Percentiles rank a stretch among this genome's conserved stretches.
Conservation (phyloP, 139 green algal species). For the Yamagishiella unicocca region DNA sequence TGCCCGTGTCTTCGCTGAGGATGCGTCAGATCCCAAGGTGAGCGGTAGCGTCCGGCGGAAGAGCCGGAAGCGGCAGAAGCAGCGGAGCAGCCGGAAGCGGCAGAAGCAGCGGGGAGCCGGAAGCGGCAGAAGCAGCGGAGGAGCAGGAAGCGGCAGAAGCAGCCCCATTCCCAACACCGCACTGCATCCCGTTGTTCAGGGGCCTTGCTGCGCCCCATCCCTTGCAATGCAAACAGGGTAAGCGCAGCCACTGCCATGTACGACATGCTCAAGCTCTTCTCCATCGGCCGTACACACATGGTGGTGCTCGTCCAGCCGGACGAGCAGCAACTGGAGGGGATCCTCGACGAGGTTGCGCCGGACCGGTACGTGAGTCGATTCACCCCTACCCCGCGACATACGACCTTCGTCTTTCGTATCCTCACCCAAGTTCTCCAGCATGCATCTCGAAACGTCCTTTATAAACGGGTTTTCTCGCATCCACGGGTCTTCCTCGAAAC, state of each 20-base stretch:
- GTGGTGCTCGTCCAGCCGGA: conserved; percentile 76
- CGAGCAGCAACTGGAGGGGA: conserved; percentile 40
- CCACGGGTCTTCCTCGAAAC: neutral
- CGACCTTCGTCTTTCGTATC: too few relatives aligned
- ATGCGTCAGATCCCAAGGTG: conserved; percentile 56
- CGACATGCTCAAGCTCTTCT: conserved; percentile 92
- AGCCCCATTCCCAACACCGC: too few relatives aligned
- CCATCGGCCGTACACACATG: conserved; percentile 88
- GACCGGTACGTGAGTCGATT: conserved; percentile 23
- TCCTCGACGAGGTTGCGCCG: conserved; percentile 40
- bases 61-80: neutral
- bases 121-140: too few relatives aligned
- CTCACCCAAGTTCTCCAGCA: too few relatives aligned
- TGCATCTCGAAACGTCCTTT: too few relatives aligned
- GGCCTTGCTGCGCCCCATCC: neutral
- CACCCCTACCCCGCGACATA: too few relatives aligned
- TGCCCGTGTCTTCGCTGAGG: conserved; percentile 27
- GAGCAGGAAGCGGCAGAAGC: too few relatives aligned
- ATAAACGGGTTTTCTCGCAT: neutral
- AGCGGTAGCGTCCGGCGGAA: neutral
- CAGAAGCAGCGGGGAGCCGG: too few relatives aligned
- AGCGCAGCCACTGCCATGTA: conserved; percentile 68
- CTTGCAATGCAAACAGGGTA: neutral
- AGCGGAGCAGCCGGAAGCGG: too few relatives aligned
- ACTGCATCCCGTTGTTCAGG: too few relatives aligned